Percentiles rank a stretch among this genome's conserved stretches.
These are phyloP conservation scores for Yamadazyma phyllophila DNA, from an alignment of 805 yeast genomes.

Conservation along the genomic window DNA sequence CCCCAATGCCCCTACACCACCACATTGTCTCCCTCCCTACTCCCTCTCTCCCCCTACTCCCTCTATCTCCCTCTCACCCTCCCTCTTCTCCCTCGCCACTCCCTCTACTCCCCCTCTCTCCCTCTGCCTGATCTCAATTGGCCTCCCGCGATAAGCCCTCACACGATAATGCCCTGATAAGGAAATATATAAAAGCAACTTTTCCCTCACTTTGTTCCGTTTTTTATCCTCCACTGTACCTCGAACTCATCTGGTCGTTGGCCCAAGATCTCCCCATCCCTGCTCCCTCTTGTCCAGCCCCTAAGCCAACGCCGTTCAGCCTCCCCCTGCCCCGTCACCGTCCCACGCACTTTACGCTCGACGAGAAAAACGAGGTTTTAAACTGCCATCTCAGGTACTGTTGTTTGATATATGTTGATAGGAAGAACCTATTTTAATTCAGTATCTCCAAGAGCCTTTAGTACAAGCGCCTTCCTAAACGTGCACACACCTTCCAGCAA, in stretches of 20 bases:
- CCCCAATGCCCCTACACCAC: too few species aligned
- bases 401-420: not conserved
- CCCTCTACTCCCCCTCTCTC: not conserved
- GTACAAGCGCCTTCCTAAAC: too few species aligned
- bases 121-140: not conserved
- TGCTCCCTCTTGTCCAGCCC: too few species aligned
- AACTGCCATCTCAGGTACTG: not conserved
- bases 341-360: not conserved
- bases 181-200: slow-evolving; percentile 5
- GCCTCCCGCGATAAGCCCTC: slow-evolving; percentile 2
- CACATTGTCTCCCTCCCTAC: too few species aligned
- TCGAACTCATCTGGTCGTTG: not conserved
- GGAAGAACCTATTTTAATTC: not conserved
- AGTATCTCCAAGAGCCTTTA: not conserved
- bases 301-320: not conserved
- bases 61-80: too few species aligned
- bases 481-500: too few species aligned
- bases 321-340: not conserved
- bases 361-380: not conserved
- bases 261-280: not conserved
- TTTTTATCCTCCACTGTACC: not conserved
- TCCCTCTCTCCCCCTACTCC: too few species aligned
- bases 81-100: too few species aligned
- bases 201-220: not conserved
- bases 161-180: slow-evolving; percentile 9